Conservation (phyloP, 208 protist species). For the Porcisia hertigi region DNA sequence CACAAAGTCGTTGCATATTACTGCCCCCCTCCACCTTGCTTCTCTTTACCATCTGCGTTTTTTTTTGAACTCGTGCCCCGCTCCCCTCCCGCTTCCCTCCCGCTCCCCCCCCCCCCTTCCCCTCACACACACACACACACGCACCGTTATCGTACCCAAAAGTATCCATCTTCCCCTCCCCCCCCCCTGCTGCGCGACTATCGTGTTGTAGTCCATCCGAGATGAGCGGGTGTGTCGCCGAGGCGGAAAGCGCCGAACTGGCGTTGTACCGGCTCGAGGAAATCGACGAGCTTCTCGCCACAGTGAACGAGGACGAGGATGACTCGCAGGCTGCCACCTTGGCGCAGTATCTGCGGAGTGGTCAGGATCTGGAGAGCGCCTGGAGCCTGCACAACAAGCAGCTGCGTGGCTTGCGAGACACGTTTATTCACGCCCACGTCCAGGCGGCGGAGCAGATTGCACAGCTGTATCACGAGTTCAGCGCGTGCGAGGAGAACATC, state of each 20-base stretch:
- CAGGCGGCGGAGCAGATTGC: conserved; percentile 59
- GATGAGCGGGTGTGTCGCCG: conserved; percentile 19
- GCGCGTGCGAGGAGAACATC: conserved; percentile 72
- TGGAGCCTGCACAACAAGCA: conserved; percentile 63
- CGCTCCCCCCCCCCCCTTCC: neutral
- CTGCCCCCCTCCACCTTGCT: neutral
- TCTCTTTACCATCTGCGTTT: neutral
- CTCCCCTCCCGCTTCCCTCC: neutral
- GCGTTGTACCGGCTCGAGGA: conserved; percentile 59
- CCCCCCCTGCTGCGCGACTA: no score
- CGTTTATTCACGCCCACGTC: conserved; percentile 68
- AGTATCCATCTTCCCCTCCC: neutral
- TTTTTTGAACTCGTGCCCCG: no score
- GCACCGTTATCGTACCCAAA: neutral
- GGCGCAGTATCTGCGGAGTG: conserved; percentile 55
- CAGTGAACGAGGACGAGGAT: conserved; percentile 46
- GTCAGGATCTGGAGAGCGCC: conserved; percentile 43
- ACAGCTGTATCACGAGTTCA: conserved; percentile 69
- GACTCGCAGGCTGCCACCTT: conserved; percentile 32
- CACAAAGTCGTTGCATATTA: neutral
- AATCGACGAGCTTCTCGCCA: conserved; percentile 72
- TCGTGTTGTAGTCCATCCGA: neutral
- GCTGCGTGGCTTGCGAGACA: conserved; percentile 55
- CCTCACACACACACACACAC: no score
- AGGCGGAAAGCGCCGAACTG: conserved; percentile 43